phyloP scores from a whole-genome alignment of 2,329 filamentous ascomycete genomes.

The Dendrostoma leiphaemia region DNA sequence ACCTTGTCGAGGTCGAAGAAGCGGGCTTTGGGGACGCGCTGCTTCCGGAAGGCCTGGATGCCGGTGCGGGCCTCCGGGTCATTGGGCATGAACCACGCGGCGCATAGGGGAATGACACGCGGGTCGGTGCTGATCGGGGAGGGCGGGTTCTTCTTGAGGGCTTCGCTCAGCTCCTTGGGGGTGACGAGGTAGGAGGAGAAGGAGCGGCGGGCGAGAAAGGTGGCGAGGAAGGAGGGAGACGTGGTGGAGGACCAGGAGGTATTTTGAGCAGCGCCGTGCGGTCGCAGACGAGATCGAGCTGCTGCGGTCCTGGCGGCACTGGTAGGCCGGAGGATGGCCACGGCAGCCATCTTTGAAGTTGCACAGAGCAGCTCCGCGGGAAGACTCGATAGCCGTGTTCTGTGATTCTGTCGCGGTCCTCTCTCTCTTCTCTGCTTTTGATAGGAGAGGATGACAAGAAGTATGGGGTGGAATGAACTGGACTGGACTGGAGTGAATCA shows the following conservation, averaged over 20 bases:
- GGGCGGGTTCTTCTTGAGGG: slow-evolving; percentile 77
- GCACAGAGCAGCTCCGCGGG: not conserved
- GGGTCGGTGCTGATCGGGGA: slow-evolving; percentile 79
- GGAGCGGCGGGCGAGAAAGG: slow-evolving; percentile 39
- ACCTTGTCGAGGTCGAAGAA: slow-evolving; percentile 97
- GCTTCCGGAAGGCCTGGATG: slow-evolving; percentile 74
- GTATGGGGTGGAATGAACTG: too few relatives aligned
- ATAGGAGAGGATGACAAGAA: too few relatives aligned
- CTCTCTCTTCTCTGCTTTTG: too few relatives aligned
- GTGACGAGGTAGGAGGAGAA: slow-evolving; percentile 85
- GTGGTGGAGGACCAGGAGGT: slow-evolving; percentile 12
- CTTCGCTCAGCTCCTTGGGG: slow-evolving; percentile 76
- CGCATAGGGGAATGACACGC: slow-evolving; percentile 84
- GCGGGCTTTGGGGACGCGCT: slow-evolving; percentile 82
- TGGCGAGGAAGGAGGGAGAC: slow-evolving; percentile 12
- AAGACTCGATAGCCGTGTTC: too few relatives aligned
- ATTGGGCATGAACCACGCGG: slow-evolving; percentile 95
- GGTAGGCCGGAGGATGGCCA: slow-evolving; percentile 40
- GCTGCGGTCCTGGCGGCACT: slow-evolving; percentile 28
- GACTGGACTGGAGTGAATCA: too few relatives aligned
- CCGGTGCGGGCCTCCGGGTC: slow-evolving; percentile 70
- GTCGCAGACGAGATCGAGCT: slow-evolving; percentile 27
- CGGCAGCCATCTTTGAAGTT: slow-evolving; percentile 39
- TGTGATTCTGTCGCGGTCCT: too few relatives aligned
- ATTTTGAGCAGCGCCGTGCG: not conserved